phyloP scores from a whole-genome alignment of 805 yeast genomes.

The Candida nanaspora region DNA sequence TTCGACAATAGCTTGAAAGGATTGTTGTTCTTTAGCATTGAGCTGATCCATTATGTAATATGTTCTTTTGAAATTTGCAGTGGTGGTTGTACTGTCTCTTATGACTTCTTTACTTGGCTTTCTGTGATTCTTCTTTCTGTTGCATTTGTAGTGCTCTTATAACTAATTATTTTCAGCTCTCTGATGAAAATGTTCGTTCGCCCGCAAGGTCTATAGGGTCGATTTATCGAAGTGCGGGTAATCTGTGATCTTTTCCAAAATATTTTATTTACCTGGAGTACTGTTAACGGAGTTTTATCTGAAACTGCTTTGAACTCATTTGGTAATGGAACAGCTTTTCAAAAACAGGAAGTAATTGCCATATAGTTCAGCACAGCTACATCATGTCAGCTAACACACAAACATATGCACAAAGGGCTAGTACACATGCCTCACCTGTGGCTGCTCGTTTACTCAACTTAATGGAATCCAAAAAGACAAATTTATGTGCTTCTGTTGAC shows the following conservation, averaged over 20 bases:
- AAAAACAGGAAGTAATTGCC: too few relatives aligned
- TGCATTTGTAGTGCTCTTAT: too few relatives aligned
- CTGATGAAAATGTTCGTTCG: neutral
- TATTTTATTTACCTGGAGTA: neutral
- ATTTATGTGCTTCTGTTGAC: conserved; percentile 92
- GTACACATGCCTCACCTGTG: conserved; percentile 64
- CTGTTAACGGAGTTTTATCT: too few relatives aligned
- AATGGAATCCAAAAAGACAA: conserved; percentile 76
- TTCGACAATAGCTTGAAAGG: conserved; percentile 91
- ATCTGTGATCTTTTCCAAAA: neutral
- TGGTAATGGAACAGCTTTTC: neutral
- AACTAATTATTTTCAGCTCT: too few relatives aligned
- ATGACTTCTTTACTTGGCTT: too few relatives aligned
- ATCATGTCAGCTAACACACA: conserved; percentile 1
- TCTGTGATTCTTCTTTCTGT: too few relatives aligned
- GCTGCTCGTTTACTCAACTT: conserved; percentile 67
- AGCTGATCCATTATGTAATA: conserved; percentile 82
- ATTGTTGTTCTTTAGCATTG: conserved; percentile 93
- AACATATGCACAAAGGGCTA: conserved; percentile 65
- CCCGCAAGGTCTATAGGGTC: too few relatives aligned
- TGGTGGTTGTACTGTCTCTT: too few relatives aligned
- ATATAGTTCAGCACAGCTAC: too few relatives aligned
- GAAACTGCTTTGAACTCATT: too few relatives aligned
- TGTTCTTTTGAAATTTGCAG: too few relatives aligned
- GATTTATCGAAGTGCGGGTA: neutral